These are phyloP conservation scores for Geoglossum cookeanum DNA, from an alignment of 2,329 filamentous ascomycete genomes.

Conservation along the genomic window DNA sequence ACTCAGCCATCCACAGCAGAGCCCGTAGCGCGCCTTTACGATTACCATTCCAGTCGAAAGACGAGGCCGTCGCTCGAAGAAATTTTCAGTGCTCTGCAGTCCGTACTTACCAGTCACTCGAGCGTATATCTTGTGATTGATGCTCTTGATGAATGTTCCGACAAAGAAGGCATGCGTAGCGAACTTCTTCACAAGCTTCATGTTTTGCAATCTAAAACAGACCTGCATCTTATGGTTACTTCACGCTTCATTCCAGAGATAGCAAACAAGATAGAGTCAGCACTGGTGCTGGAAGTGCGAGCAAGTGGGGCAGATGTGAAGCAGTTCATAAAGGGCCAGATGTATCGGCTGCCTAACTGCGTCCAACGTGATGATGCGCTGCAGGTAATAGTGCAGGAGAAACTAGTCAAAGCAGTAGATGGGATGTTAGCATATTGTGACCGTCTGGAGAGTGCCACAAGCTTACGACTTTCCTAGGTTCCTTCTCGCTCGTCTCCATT, in stretches of 20 bases:
- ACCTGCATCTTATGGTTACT: background rate
- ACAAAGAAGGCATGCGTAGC: background rate
- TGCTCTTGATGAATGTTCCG: constrained; percentile 4
- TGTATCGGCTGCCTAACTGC: constrained; percentile 5
- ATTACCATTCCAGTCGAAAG: background rate
- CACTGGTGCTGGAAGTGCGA: constrained; percentile 15
- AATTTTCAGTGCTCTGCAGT: background rate
- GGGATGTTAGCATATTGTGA: background rate
- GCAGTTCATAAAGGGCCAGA: constrained; percentile 14
- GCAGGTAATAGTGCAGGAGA: background rate
- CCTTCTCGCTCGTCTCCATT: constrained; percentile 12
- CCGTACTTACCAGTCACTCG: background rate
- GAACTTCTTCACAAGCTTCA: background rate
- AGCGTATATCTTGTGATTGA: background rate
- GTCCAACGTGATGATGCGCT: background rate
- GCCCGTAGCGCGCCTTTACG: background rate
- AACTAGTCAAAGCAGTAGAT: background rate
- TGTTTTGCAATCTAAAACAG: background rate
- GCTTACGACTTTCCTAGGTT: constrained; percentile 9
- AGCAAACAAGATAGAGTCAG: background rate
- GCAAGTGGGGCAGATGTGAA: constrained; percentile 18
- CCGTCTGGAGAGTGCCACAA: background rate
- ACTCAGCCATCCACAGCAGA: background rate
- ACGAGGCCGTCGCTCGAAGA: background rate
- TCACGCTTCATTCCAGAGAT: background rate